Conservation (phyloP, 164 flowering plant species). For the Vitis amurensis region DNA sequence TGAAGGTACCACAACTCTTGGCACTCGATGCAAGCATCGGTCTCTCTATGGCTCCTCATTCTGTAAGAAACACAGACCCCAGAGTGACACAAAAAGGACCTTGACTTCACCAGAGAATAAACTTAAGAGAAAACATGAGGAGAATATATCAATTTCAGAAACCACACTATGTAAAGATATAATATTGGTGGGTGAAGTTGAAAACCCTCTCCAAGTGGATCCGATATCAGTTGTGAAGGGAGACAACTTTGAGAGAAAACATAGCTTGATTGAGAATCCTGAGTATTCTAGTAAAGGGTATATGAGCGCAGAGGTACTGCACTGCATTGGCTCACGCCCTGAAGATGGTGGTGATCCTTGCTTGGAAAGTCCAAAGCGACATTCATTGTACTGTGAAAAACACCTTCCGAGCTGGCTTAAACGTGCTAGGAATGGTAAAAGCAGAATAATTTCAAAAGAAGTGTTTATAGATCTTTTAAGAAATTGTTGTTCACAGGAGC, state of each 20-base stretch:
- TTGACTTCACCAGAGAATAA: constrained; percentile 35
- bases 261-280: constrained; percentile 26
- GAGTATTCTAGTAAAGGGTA: constrained; percentile 25
- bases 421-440: constrained; percentile 93
- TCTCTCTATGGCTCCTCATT: constrained; percentile 65
- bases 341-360: constrained; percentile 43
- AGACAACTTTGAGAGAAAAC: constrained; percentile 24
- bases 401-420: constrained; percentile 94
- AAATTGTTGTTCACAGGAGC: constrained; percentile 53
- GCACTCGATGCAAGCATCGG: constrained; percentile 88
- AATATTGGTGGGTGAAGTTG: constrained; percentile 36
- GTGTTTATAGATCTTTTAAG: constrained; percentile 69
- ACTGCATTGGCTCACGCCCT: constrained; percentile 60
- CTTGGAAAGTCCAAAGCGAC: constrained; percentile 59
- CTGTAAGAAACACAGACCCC: constrained; percentile 86
- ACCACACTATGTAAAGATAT: constrained; percentile 38
- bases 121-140: constrained; percentile 59
- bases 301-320: constrained; percentile 22
- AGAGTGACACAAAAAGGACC: constrained; percentile 20
- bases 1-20: constrained; percentile 86
- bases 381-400: constrained; percentile 80
- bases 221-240: constrained; percentile 29
- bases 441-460: constrained; percentile 84
- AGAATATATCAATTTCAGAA: constrained; percentile 33
- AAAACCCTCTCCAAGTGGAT: constrained; percentile 34